Conservation (phyloP, 1,284 basidiomycete genomes). For the Sporisorium reilianum region DNA sequence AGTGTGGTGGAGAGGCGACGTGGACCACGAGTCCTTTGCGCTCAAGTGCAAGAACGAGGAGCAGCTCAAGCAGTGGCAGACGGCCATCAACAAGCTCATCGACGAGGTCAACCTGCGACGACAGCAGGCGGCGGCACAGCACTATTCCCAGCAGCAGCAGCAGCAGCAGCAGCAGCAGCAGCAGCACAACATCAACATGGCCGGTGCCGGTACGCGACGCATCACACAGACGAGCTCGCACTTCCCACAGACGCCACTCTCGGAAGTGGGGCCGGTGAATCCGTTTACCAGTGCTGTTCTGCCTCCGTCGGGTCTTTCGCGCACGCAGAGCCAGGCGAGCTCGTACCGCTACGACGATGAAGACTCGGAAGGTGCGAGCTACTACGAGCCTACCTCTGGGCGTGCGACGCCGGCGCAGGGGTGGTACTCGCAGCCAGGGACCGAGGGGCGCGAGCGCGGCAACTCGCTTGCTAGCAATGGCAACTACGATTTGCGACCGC, state of each 20-base stretch:
- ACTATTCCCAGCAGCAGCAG: slow-evolving; percentile 40
- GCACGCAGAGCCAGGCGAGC: slow-evolving; percentile 53
- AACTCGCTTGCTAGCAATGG: slow-evolving; percentile 28
- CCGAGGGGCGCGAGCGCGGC: slow-evolving; percentile 54
- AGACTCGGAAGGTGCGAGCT: slow-evolving; percentile 33
- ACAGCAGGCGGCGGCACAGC: slow-evolving; percentile 47
- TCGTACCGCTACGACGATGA: slow-evolving; percentile 47
- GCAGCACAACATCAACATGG: slow-evolving; percentile 51
- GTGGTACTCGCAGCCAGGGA: slow-evolving; percentile 52
- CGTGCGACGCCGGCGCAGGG: slow-evolving; percentile 53
- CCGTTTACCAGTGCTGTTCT: slow-evolving; percentile 33
- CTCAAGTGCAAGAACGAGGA: slow-evolving; percentile 93
- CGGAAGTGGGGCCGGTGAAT: slow-evolving; percentile 52
- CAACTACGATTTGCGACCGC: slow-evolving; percentile 38
- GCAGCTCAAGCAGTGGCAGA: slow-evolving; percentile 91
- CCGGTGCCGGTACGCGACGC: slow-evolving; percentile 53
- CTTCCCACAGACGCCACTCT: slow-evolving; percentile 63
- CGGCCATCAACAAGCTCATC: slow-evolving; percentile 87
- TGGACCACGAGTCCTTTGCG: slow-evolving; percentile 89
- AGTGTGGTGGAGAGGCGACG: slow-evolving; percentile 93
- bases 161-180: slow-evolving; percentile 34
- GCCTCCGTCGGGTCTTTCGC: slow-evolving; percentile 29
- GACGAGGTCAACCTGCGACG: slow-evolving; percentile 71
- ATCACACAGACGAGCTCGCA: slow-evolving; percentile 49
- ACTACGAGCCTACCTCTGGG: slow-evolving; percentile 40